A percentile compares a stretch with the other conserved stretches of the same genome.
Conservation (phyloP, 176 grass and related monocot species). For the Cenchrus americanus region DNA sequence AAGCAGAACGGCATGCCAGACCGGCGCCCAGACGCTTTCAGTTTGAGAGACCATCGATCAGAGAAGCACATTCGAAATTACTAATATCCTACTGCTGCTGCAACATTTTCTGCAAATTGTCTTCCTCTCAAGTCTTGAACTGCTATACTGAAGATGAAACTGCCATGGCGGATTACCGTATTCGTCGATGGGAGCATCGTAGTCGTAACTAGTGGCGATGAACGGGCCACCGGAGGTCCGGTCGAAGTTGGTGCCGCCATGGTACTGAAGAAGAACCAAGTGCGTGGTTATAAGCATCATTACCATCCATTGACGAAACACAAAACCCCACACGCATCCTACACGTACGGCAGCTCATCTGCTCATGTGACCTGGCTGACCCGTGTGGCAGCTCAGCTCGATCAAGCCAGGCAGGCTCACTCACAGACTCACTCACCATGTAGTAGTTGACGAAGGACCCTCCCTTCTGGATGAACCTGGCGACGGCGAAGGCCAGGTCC, state of each 20-base stretch:
- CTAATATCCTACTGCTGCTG: background rate
- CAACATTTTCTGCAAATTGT: background rate
- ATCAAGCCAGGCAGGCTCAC: background rate
- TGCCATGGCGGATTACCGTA: slow-evolving; percentile 46
- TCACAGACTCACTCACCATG: slow-evolving; percentile 63
- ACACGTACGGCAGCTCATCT: background rate
- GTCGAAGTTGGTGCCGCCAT: slow-evolving; percentile 96
- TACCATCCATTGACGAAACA: background rate
- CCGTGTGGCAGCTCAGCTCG: slow-evolving; percentile 1
- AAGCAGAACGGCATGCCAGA: background rate
- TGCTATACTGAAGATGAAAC: background rate
- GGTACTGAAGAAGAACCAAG: slow-evolving; percentile 63
- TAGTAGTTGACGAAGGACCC: slow-evolving; percentile 99
- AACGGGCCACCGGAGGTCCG: slow-evolving; percentile 90
- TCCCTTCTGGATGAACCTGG: slow-evolving; percentile 90
- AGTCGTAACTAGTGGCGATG: slow-evolving; percentile 97
- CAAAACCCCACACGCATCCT: background rate
- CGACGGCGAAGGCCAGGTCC: slow-evolving; percentile 91
- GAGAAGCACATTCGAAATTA: background rate
- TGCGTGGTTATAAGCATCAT: slow-evolving; percentile 7
- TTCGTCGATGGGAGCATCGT: slow-evolving; percentile 94
- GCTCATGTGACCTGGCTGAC: background rate
- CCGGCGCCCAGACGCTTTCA: background rate
- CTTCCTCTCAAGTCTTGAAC: background rate
- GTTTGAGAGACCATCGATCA: background rate